Base-by-base conservation (phyloP, 208 protist genomes). In the Borovskyia barvae region DNA sequence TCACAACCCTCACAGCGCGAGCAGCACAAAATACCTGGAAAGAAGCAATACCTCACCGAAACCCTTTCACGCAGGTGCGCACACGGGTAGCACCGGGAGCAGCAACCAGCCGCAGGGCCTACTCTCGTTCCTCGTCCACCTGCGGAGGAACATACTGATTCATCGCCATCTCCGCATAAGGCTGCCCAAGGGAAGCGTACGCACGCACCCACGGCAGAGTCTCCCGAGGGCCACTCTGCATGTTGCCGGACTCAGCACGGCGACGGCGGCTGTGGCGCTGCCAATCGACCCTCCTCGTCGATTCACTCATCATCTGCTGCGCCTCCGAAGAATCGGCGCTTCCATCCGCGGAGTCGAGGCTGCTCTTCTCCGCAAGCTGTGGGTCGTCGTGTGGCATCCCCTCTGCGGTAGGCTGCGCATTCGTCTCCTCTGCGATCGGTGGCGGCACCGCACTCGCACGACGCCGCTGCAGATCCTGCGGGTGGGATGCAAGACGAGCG, bases 171-270 rank as follows among this genome's bases (percentile, higher is more conserved):
- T 65, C 71, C 6, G 73, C 55, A 52, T 75, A 85, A 15, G 84
- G 84, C 49, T 71, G 25, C 7, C 77, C 80, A 15, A 91, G 30
- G 22, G 74, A 65, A 33, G 65, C 68, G 45, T 84, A 85, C 19
- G 75, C 78, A 60, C 77, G 85, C 28, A 75, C 62, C 84, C 84
- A 91, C 42, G 74, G 59, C 35, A 64, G 48, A 11, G 64, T 77
- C 43, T 58, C 72, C 5, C 53, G 36, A 9, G 48, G 46, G 15
- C 42, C 24, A 25, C 53, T 29, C 33, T 36, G 37, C 19, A 32
- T 40, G 20, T 69, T 69, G 19, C 35, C 46, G 3, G 40, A 14
- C 17, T 30, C 62, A 5, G 62, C 36, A n/a, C 53, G 46, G 12
- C 62, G 62, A 56, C 53, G 53, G 24, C 62, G 62, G 25, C 55